Evolutionary conservation across 192 early-diverging fungal genomes (phyloP).

Genomic region (Gigaspora rosea): DNA sequence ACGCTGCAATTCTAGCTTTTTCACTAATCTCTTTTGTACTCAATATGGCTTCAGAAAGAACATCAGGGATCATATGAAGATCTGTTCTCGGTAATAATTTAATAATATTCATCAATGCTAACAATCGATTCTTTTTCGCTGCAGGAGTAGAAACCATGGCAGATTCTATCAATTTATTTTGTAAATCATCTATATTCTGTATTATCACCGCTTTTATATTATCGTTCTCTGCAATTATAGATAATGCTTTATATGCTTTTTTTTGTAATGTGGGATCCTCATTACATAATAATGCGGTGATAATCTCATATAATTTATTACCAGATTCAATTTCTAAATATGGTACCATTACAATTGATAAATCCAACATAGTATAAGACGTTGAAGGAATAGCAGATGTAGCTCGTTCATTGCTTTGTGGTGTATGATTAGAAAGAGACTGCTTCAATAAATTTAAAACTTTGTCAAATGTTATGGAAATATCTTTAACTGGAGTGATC

Average conservation of each 20-base stretch:
- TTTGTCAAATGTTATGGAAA: slow-evolving; percentile 65
- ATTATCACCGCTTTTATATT: slow-evolving; percentile 49
- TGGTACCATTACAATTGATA: slow-evolving; percentile 72
- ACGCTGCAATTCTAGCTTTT: slow-evolving; percentile 79
- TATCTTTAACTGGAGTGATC: slow-evolving; percentile 60
- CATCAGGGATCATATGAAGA: slow-evolving; percentile 83
- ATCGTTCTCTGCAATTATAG: slow-evolving; percentile 53
- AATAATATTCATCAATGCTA: slow-evolving; percentile 66
- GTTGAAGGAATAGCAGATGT: slow-evolving; percentile 63
- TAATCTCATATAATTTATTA: slow-evolving; percentile 57
- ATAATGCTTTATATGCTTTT: slow-evolving; percentile 91
- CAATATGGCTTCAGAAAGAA: slow-evolving; percentile 90
- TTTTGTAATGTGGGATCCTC: slow-evolving; percentile 83
- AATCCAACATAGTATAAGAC: slow-evolving; percentile 87
- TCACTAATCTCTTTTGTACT: slow-evolving; percentile 93
- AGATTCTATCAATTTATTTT: slow-evolving; percentile 70
- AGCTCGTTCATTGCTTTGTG: slow-evolving; percentile 49
- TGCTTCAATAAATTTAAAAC: slow-evolving; percentile 61
- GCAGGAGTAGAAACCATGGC: slow-evolving; percentile 63
- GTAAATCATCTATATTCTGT: slow-evolving; percentile 60
- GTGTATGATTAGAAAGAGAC: slow-evolving; percentile 56
- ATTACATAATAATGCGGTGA: slow-evolving; percentile 59
- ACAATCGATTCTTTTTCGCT: slow-evolving; percentile 82
- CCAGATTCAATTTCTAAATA: slow-evolving; percentile 72
- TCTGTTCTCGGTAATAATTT: slow-evolving; percentile 62